phyloP scores from a whole-genome alignment of 495 filamentous ascomycete genomes.

The Bacidia rubella region DNA sequence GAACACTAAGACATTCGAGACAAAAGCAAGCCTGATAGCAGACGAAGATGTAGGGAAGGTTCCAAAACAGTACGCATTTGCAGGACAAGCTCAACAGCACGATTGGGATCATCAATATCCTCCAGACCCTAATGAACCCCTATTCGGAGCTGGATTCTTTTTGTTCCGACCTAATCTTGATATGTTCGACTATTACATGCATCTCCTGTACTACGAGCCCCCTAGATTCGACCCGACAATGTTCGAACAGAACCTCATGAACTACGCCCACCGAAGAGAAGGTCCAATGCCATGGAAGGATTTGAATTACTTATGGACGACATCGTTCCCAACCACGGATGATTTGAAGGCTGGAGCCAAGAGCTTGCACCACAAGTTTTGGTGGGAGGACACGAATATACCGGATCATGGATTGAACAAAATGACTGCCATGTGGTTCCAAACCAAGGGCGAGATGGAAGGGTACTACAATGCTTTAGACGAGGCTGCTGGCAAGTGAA shows the following conservation, averaged over 20 bases:
- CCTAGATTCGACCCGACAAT: conserved; percentile 23
- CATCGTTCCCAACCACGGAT: conserved; percentile 22
- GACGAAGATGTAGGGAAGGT: conserved; percentile 17
- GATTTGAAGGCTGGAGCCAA: conserved; percentile 26
- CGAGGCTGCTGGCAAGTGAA: neutral
- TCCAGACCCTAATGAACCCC: conserved; percentile 15
- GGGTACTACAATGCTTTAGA: neutral
- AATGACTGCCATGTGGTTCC: conserved; percentile 4
- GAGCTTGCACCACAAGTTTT: conserved; percentile 32
- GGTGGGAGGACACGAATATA: conserved; percentile 13
- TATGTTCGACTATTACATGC: conserved; percentile 28
- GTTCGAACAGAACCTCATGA: conserved; percentile 31
- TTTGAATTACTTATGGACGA: conserved; percentile 22
- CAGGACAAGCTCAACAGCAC: conserved; percentile 16
- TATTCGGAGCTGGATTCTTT: conserved; percentile 29
- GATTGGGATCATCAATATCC: conserved; percentile 21
- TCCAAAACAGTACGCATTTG: conserved; percentile 26
- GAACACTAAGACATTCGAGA: conserved; percentile 4
- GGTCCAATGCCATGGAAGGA: conserved; percentile 33
- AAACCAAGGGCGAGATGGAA: conserved; percentile 12
- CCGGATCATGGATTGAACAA: conserved; percentile 3
- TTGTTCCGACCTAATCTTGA: conserved; percentile 22
- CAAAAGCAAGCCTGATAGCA: conserved; percentile 1
- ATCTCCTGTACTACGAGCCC: conserved; percentile 16
- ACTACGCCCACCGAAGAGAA: conserved; percentile 29